A percentile compares a stretch with the other conserved stretches of the same genome.
phyloP scores from a whole-genome alignment of 2,329 filamentous ascomycete genomes.

The Neopestalotiopsis sp. region DNA sequence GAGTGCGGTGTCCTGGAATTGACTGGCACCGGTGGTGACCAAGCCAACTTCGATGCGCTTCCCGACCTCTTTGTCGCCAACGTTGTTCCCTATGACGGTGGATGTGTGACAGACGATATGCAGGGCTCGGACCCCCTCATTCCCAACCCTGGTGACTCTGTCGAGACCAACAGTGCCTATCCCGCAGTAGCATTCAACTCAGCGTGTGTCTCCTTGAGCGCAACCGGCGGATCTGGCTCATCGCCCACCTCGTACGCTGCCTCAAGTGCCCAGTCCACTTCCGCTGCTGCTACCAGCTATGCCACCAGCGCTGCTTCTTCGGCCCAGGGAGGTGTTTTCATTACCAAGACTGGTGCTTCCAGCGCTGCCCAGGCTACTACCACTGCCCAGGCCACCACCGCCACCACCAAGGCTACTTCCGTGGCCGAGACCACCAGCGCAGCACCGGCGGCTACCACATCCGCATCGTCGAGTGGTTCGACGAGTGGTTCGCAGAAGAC shows the following conservation, averaged over 20 bases:
- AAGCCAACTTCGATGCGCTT: constrained; percentile 63
- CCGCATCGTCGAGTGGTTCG: constrained; percentile 25
- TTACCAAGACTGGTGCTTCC: constrained; percentile 35
- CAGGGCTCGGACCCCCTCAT: constrained; percentile 54
- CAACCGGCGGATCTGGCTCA: constrained; percentile 17
- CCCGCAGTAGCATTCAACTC: constrained; percentile 31
- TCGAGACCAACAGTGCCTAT: constrained; percentile 52
- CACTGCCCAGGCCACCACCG: constrained; percentile 18
- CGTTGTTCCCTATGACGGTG: constrained; percentile 39
- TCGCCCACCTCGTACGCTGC: constrained; percentile 19
- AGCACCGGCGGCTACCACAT: constrained; percentile 27
- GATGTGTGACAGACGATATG: too few species aligned
- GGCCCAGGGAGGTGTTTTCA: constrained; percentile 45
- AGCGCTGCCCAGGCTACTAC: not conserved
- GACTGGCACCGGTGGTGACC: constrained; percentile 53
- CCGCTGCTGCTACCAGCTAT: constrained; percentile 26
- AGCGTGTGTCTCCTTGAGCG: not conserved
- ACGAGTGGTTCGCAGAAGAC: constrained; percentile 31
- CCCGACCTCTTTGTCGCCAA: constrained; percentile 81
- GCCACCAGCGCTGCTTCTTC: constrained; percentile 24
- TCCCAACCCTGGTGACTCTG: constrained; percentile 67
- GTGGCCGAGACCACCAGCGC: constrained; percentile 26
- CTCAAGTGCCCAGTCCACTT: constrained; percentile 17
- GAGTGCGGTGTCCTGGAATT: constrained; percentile 84
- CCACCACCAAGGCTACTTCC: constrained; percentile 22